Percentiles rank a stretch among this genome's conserved stretches.
These are phyloP conservation scores for Ophiostoma triangulosporum DNA, from an alignment of 2,329 filamentous ascomycete genomes.

Conservation along the genomic window DNA sequence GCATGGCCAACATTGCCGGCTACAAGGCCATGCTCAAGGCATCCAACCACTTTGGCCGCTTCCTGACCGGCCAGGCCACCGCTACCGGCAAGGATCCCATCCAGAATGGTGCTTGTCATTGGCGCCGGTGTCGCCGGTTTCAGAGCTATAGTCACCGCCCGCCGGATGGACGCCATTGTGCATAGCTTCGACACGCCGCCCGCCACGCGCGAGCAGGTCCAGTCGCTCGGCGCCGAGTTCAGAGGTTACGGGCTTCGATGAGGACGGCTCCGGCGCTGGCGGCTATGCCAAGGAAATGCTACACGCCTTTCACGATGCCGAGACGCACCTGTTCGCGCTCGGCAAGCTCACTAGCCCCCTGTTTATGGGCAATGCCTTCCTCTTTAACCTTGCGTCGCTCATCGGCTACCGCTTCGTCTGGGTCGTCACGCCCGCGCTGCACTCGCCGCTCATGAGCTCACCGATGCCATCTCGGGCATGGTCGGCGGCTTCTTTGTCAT, in stretches of 20 bases:
- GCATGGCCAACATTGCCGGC: slow-evolving; percentile 88
- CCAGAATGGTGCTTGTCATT: slow-evolving; percentile 81
- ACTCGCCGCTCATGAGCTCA: slow-evolving; percentile 85
- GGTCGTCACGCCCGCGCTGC: slow-evolving; percentile 71
- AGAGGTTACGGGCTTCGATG: slow-evolving; percentile 64
- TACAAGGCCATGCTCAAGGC: slow-evolving; percentile 88
- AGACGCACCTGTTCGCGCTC: slow-evolving; percentile 81
- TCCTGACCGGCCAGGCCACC: slow-evolving; percentile 79
- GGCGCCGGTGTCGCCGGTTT: slow-evolving; percentile 81
- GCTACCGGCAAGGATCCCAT: slow-evolving; percentile 82
- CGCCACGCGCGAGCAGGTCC: slow-evolving; percentile 79
- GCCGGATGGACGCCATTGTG: slow-evolving; percentile 77
- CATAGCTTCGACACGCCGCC: slow-evolving; percentile 82
- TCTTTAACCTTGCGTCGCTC: slow-evolving; percentile 68
- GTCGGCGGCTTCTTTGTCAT: slow-evolving; percentile 84
- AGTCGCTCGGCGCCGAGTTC: slow-evolving; percentile 81
- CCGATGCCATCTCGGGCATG: slow-evolving; percentile 85
- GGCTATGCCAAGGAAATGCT: slow-evolving; percentile 93
- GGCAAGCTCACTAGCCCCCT: slow-evolving; percentile 70
- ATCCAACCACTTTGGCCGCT: slow-evolving; percentile 78
- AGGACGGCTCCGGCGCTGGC: slow-evolving; percentile 72
- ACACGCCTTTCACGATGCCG: slow-evolving; percentile 81
- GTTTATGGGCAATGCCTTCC: slow-evolving; percentile 82
- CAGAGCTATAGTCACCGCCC: slow-evolving; percentile 76
- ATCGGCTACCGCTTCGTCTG: slow-evolving; percentile 83